Percentiles rank a stretch among this genome's conserved stretches.
Evolutionary conservation across 2,329 filamentous ascomycete genomes (phyloP).

Genomic region (Leptographium lundbergii): DNA sequence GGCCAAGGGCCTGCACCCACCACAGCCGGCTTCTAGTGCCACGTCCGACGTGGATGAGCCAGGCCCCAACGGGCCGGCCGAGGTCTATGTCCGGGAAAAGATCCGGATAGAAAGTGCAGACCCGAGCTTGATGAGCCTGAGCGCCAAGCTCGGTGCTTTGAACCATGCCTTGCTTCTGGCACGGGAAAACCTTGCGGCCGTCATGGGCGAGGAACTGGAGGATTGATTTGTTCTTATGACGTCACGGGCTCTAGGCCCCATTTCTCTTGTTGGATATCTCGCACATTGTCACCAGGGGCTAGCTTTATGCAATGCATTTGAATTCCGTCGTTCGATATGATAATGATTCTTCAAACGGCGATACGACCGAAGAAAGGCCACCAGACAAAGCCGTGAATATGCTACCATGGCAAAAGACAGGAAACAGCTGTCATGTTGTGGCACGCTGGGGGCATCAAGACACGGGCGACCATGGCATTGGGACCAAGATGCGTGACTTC

Average conservation of each 20-base stretch:
- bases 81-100: constrained; percentile 83
- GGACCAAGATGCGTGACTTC: constrained; percentile 86
- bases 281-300: background rate
- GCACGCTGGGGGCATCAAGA: constrained; percentile 34
- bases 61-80: constrained; percentile 35
- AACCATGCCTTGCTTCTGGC: constrained; percentile 60
- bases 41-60: constrained; percentile 1
- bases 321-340: background rate
- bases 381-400: background rate
- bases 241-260: background rate
- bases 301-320: background rate
- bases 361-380: background rate
- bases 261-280: background rate
- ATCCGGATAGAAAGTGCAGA: constrained; percentile 81
- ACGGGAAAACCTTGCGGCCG: constrained; percentile 58
- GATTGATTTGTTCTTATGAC: constrained; percentile 9
- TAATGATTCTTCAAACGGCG: background rate
- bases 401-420: background rate
- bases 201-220: constrained; percentile 53
- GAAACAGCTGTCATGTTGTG: too few species aligned
- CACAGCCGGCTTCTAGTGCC: background rate
- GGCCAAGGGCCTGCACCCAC: constrained; percentile 6
- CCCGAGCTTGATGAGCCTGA: constrained; percentile 69
- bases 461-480: constrained; percentile 94
- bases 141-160: constrained; percentile 70